Evolutionary conservation across 2,329 filamentous ascomycete species (phyloP), one percentile per base, ranked within the genome.

Genomic region (Tolypocladium tundrense): DNA sequence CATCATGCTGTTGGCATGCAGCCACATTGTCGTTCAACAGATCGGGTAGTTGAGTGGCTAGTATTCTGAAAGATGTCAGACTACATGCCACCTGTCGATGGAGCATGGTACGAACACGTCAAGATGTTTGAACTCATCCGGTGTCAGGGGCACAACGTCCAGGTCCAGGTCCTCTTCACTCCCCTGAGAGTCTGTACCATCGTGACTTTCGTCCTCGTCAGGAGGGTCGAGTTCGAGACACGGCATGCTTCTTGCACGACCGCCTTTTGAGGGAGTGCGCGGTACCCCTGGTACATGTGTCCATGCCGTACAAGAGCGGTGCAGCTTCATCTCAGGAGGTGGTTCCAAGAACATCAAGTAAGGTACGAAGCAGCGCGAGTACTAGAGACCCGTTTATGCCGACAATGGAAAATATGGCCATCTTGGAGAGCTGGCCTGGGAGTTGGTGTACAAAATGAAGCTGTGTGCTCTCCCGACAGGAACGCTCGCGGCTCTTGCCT

Each of bases 41-140:
- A 52, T 21, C 10, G 2, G 37, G 11, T 1, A 13, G 2, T 21
- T 51, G 65, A 9, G 65, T 66, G 43, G 59, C 64, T 24, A 59
- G 60, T 8, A 68, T 60, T 2, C 67, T 68, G 5, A 21, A 41
- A 1, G 3, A 14, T 10, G n/a, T n/a, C 16, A 37, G 48, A n/a
- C 39, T 31, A 24, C 35, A 11, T 2, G 21, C 9, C 31, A 1
- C 11, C 4, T 5, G 13, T 31, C 7, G 6, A 19, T 6, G 13
- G 13, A 41, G 7, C 9, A 42, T 1, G 11, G 24, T n/a, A 0
- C 64, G 41, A 57, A 66, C 67, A 58, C 53, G 19, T 62, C 54
- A 31, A 65, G 8, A 19, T 51, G 50, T 31, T 59, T 58, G 52
- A 62, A 57, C 24, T 62, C 65, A 39, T 66, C 60, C n/a, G 35